Evolutionary conservation across 164 flowering plant genomes (phyloP), one percentile per base, ranked within the genome.

Genomic region (Piper betle): DNA sequence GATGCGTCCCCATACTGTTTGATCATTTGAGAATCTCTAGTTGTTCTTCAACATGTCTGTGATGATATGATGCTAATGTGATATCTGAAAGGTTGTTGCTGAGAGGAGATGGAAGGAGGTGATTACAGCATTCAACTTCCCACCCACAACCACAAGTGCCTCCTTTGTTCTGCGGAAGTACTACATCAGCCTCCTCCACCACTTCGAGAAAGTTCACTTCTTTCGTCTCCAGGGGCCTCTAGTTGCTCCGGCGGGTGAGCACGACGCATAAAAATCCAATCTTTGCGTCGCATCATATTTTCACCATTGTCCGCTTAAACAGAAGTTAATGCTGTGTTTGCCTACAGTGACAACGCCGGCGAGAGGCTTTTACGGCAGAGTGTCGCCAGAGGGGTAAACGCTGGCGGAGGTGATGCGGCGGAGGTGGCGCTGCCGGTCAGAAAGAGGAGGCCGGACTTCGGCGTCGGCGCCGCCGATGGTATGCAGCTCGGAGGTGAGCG

Each of bases 31-130:
- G 33, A 25, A 25, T 25, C 33, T 25, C 33, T 25, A 25, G 33
- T 25, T 25, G 33, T 25, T 25, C 33, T 25, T 25, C 33, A 25
- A 25, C 33, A 25, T 25, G 33, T 1, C 2, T 25, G 33, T 25
- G 33, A 25, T 25, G 33, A 25, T 25, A 0, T 25, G 33, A 25
- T 25, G 33, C 33, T 25, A 25, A 25, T 25, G 33, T 25, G 33
- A 25, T 25, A 25, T 25, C 33, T 25, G 33, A 33, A 25, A 81
- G 96, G 98, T 88, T 37, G 84, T 88, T 17, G 66, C 69, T 57
- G 92, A 85, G 66, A 91, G 84, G 76, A 91, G 88, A 77, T 91
- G 98, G 98, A 86, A 85, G 74, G 94, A 86, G 67, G 82, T 88
- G 66, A 74, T 93, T 6, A 58, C 67, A 37, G 77, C 73, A 18